Conservation (phyloP, 306 rosid genomes). For the Acacia confusa region DNA sequence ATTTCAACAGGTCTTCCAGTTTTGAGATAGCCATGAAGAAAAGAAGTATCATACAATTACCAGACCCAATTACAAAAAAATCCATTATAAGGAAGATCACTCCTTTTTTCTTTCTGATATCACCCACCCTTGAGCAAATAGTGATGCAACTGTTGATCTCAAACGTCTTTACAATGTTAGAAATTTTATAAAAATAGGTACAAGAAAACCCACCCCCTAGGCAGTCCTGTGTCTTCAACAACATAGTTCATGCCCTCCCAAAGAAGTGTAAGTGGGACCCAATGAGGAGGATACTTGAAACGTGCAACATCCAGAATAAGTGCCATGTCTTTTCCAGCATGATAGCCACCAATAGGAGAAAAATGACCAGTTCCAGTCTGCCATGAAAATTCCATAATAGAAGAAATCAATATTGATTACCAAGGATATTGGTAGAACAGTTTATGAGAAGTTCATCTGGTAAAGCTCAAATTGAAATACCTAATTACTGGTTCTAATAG, state of each 20-base stretch:
- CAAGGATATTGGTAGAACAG: background rate
- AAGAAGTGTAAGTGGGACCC: constrained; percentile 78
- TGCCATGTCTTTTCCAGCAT: constrained; percentile 79
- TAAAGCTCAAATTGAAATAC: background rate
- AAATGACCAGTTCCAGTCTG: constrained; percentile 96
- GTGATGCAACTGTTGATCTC: constrained; percentile 13
- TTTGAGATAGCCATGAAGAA: constrained; percentile 8
- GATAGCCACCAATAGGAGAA: constrained; percentile 97
- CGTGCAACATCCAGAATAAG: constrained; percentile 96
- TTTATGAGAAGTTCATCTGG: background rate
- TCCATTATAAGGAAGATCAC: background rate
- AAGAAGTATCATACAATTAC: background rate
- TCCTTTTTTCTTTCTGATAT: background rate
- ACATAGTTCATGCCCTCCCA: constrained; percentile 88
- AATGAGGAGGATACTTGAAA: constrained; percentile 97
- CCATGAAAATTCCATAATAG: constrained; percentile 23
- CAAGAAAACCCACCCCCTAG: constrained; percentile 64
- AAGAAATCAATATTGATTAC: constrained; percentile 4
- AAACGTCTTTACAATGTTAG: background rate
- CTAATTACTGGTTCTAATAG: background rate
- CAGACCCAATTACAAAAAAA: background rate
- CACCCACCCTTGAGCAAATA: constrained; percentile 10
- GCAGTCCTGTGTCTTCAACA: constrained; percentile 62
- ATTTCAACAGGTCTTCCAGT: constrained; percentile 7
- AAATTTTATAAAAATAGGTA: constrained; percentile 15